Evolutionary conservation across 2,329 filamentous ascomycete genomes (phyloP).

Genomic region (Fusarium torreyae): DNA sequence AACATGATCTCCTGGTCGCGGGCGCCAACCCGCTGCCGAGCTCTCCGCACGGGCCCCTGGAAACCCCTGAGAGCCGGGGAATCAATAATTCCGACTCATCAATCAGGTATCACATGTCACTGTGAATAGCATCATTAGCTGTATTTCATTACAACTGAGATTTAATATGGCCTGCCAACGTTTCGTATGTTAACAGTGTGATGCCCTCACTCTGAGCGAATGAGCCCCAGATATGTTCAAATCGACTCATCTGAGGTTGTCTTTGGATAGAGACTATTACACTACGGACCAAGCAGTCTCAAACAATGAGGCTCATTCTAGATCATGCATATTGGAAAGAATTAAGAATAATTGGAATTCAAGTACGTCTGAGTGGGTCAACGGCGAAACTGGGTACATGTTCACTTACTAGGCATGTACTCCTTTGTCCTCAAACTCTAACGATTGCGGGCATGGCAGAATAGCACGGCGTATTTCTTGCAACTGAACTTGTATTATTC

Average conservation of each 20-base stretch:
- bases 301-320: background rate
- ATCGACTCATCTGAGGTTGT: too few species aligned
- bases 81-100: conserved; percentile 32
- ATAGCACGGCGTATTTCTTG: too few species aligned
- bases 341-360: background rate
- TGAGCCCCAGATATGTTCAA: too few species aligned
- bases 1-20: conserved; percentile 13
- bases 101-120: conserved; percentile 28
- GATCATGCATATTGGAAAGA: background rate
- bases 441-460: background rate
- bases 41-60: conserved; percentile 36
- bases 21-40: conserved; percentile 35
- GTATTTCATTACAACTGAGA: background rate
- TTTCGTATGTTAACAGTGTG: too few species aligned
- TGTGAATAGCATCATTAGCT: conserved; percentile 21
- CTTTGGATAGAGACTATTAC: background rate
- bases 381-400: too few species aligned
- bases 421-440: background rate
- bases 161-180: background rate
- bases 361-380: too few species aligned
- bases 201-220: too few species aligned
- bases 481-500: background rate
- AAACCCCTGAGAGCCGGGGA: conserved; percentile 41
- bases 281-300: background rate
- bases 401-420: background rate